Evolutionary conservation across 495 filamentous ascomycete species (phyloP).

Genomic region (Glutinoglossum americanum): DNA sequence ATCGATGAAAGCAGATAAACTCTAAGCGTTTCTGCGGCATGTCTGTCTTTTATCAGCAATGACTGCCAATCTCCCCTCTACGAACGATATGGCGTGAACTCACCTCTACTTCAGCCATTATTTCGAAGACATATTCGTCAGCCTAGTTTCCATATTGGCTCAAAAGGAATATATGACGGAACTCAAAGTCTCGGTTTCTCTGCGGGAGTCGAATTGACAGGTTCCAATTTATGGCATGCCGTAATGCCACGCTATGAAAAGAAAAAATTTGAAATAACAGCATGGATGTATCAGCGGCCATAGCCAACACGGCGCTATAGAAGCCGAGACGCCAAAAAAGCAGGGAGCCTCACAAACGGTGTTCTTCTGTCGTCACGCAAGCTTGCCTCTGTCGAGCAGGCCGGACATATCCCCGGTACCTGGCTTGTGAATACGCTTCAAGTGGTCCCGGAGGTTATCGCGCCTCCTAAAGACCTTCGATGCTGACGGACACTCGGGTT

Average conservation of each 20-base stretch:
- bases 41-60: not conserved
- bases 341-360: not conserved
- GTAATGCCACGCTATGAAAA: not conserved
- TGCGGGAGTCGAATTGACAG: not conserved
- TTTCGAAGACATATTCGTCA: not conserved
- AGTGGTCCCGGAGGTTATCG: not conserved
- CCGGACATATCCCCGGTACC: not conserved
- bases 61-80: not conserved
- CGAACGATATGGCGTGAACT: not conserved
- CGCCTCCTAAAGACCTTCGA: not conserved
- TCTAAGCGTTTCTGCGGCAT: too few relatives aligned
- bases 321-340: too few relatives aligned
- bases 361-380: not conserved
- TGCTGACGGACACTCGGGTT: not conserved
- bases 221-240: not conserved
- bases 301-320: not conserved
- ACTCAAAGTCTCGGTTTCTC: not conserved
- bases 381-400: not conserved
- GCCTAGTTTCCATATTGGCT: not conserved
- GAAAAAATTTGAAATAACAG: not conserved
- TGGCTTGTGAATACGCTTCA: not conserved
- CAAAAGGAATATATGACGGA: not conserved
- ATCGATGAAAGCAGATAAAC: too few relatives aligned
- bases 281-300: not conserved
- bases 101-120: not conserved